A percentile compares a stretch with the other conserved stretches of the same genome.
phyloP scores from a whole-genome alignment of 495 filamentous ascomycete genomes.

The Tuber brumale region DNA sequence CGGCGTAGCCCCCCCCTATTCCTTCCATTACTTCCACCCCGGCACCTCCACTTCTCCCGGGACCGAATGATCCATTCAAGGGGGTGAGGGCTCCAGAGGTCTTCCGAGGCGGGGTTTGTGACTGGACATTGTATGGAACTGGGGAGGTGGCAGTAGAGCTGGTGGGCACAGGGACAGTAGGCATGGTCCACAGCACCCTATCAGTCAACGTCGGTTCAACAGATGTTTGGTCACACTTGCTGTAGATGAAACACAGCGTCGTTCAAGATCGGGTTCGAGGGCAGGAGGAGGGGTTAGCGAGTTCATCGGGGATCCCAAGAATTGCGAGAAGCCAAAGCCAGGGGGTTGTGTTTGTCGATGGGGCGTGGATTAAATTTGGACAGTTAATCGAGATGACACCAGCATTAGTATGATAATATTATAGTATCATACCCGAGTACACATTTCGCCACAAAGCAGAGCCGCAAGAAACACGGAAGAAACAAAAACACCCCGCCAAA shows the following conservation, averaged over 20 bases:
- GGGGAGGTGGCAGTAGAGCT: conserved; percentile 21
- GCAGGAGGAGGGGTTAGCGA: conserved; percentile 1
- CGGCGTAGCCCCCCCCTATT: conserved; percentile 25
- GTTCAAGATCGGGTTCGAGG: not conserved
- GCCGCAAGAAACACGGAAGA: not conserved
- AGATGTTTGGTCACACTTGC: not conserved
- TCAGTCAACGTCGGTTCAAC: not conserved
- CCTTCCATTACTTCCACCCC: conserved; percentile 22
- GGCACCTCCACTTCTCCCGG: conserved; percentile 18
- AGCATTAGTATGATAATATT: not conserved
- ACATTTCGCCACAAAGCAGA: not conserved
- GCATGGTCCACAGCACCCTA: conserved; percentile 32
- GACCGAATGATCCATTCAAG: conserved; percentile 9
- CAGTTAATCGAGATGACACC: not conserved
- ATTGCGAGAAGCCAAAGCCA: not conserved
- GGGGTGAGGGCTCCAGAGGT: conserved; percentile 11
- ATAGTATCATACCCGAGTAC: too few species aligned
- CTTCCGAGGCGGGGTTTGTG: conserved; percentile 25
- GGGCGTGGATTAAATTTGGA: not conserved
- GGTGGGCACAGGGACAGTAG: conserved; percentile 32
- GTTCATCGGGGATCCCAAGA: conserved; percentile 4
- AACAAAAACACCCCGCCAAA: not conserved
- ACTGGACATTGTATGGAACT: conserved; percentile 15
- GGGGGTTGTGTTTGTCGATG: conserved; percentile 3
- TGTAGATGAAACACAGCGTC: not conserved